Base-by-base conservation (phyloP, 176 grass and related monocot species). In the Eragrostis nindensis region DNA sequence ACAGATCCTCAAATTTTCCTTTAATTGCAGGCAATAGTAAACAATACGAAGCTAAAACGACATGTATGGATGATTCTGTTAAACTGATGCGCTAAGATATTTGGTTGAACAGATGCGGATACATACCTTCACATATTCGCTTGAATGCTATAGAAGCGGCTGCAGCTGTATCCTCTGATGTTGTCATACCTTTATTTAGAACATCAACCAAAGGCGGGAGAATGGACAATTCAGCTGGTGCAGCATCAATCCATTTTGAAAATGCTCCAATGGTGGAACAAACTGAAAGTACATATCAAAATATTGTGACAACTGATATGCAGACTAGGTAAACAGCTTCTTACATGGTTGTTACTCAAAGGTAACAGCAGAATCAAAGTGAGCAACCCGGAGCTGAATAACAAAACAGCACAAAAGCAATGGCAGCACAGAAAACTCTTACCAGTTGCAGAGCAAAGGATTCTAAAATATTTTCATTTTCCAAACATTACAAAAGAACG, bases 81-180 rank as follows among this genome's bases (percentile, higher is more conserved):
- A 77, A 83, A 43, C 15, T 70, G 25, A 83, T 57, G 63, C 27
- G 16, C 36, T 13, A 79, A 42, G 27, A 55, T 56, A 86, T 5
- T 40, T 25, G 30, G 38, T 15, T 36, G 68, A 80, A 27, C 17
- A 83, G 26, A 84, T 71, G 63, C 22, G 21, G 38, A 85, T 75
- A 45, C 47, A 46, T 93, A 99, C 96, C 96, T 99, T 99, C 96
- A 91, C 96, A 99, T 91, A 99, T 95, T 85, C 95, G 91, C 78
- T 99, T 99, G 77, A 95, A 99, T 86, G 96, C 82, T 84, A 99
- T 48, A 86, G 90, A 94, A 78, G 92, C 90, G 50, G 96, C 90
- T 71, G 90, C 86, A 75, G 92, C 96, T 75, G 81, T 89, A 75
- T 93, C 92, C 76, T 95, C 92, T 50, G 96, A 99, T 76, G 86